Evolutionary conservation across 768 basidiomycete genomes (phyloP), one percentile per base, ranked within the genome.

Genomic region (Boletus tylopilopsis): DNA sequence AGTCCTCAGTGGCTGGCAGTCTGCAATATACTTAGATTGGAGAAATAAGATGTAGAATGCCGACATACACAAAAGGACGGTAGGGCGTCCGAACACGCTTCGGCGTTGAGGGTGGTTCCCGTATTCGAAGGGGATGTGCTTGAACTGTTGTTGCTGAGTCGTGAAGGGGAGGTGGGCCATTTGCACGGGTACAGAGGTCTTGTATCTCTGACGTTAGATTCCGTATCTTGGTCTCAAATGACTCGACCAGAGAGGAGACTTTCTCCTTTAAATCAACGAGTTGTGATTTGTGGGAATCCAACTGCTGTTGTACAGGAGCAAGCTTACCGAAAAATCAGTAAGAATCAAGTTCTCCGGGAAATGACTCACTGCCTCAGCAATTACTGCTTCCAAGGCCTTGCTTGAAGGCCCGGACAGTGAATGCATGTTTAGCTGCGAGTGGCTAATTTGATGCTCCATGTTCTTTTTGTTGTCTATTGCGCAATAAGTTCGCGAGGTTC

Each of bases 291-390:
- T 81, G 68, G 4, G 68, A 64, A 47, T 75, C 67, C 19, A 81
- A 59, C 56, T 80, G 80, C 42, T 74, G 72, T 45, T 77, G 72
- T 13, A 85, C 59, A 16, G 83, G 81, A 32, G 70, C 73, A 47
- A 81, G 56, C 80, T 81, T 42, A 30, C 51, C 46, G 51, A 25
- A 12, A 30, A 12, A 30, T 64, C 45, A 50, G 54, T 47, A 37
- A 15, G 15, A 19, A 32, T 30, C 16, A 6, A 5, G 16, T 23
- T 23, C n/a, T 33, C 41, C 0, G 19, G 15, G 1, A 25, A 15
- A 25, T 39, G 23, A 66, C 66, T 68, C 45, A 67, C 66, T 34
- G 68, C 68, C 43, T 67, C 56, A 11, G 66, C 56, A 23, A 67
- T 59, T 24, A 38, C 56, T 4, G 38, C 39, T 45, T 68, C 56